A percentile compares a stretch with the other conserved stretches of the same genome.
Evolutionary conservation across 805 yeast species (phyloP).

Genomic region (Lachancea kluyveri): DNA sequence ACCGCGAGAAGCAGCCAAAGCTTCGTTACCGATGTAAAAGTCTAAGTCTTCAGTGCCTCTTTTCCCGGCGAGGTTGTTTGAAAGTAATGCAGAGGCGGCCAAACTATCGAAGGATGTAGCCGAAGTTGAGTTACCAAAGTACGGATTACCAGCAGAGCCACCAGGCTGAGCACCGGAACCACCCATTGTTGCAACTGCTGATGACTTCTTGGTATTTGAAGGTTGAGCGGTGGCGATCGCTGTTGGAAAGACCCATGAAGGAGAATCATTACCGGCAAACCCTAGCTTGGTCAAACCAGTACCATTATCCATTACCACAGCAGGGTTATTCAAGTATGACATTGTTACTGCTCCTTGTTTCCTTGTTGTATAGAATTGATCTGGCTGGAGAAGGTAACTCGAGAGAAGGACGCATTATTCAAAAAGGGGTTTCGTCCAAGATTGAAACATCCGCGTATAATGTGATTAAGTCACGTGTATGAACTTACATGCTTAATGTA

Average conservation of each 20-base stretch:
- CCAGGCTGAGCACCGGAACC: conserved; percentile 12
- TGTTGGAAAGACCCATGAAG: conserved; percentile 95
- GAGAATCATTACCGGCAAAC: conserved; percentile 97
- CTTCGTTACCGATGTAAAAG: conserved; percentile 94
- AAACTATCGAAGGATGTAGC: conserved; percentile 30
- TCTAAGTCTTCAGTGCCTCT: conserved; percentile 92
- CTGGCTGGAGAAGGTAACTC: too few species aligned
- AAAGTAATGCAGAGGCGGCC: conserved; percentile 22
- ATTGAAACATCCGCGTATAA: too few species aligned
- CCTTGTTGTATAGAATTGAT: too few species aligned
- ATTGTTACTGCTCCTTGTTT: too few species aligned
- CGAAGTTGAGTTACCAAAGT: conserved; percentile 33
- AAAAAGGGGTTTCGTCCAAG: too few species aligned
- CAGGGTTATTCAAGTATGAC: conserved; percentile 74
- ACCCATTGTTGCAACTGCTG: conserved; percentile 33
- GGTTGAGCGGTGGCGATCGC: conserved; percentile 73
- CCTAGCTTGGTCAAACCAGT: conserved; percentile 97
- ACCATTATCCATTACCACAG: conserved; percentile 98
- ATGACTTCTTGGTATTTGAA: conserved; percentile 33
- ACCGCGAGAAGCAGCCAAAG: conserved; percentile 83
- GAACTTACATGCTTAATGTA: too few species aligned
- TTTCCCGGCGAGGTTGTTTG: conserved; percentile 49
- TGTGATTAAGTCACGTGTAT: too few species aligned
- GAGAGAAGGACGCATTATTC: too few species aligned
- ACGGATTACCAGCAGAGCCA: conserved; percentile 14